Base-by-base conservation (phyloP, 495 filamentous ascomycete species). In the Penicillium odoratum region DNA sequence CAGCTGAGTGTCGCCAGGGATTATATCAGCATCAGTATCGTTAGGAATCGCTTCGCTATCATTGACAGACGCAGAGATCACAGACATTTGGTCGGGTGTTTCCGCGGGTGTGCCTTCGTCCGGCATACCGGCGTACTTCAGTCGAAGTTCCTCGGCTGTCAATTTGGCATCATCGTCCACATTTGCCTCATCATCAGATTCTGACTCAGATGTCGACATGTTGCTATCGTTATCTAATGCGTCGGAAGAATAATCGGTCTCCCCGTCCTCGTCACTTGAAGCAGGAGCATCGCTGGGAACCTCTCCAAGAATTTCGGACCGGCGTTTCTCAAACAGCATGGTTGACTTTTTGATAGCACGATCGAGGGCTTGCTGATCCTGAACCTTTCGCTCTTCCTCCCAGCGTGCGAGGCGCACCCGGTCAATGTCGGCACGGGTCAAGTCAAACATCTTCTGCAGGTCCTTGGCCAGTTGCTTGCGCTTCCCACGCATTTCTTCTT, bases 351-450 rank as follows among this genome's bases (percentile, higher is more conserved):
- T 91, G 48, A 97, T 86, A 21, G 90, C 90, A 66, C 91, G 84
- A 60, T 95, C 90, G 56, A 97, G 75, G 7, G 89, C 88, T 62
- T 90, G 85, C 64, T 92, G 91, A 53, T 92, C 88, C 59, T 87
- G 79, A 21, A 83, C 84, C 66, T 93, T 89, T 67, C 94, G 87
- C 68, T 94, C 87, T 49, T 88, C 89, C 66, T 96, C 89, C 91
- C 90, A 96, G 42, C 85, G 84, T 46, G 84, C 81, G 33, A 93
- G 61, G 4, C 91, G 85, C 36, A 78, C 76, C 49, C 85, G 81
- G 63, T 95, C 90, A 42, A 96, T 84, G 58, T 95, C 88, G 1
- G 78, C 79, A 56, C 75, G 85, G 44, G 93, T 83, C 61, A 91
- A 82, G n/a, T 90, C 87, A 82, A 92, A 97, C 51, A 86, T 89